Evolutionary conservation across 129 eudicot species (phyloP).

Genomic region (Calendula officinalis): DNA sequence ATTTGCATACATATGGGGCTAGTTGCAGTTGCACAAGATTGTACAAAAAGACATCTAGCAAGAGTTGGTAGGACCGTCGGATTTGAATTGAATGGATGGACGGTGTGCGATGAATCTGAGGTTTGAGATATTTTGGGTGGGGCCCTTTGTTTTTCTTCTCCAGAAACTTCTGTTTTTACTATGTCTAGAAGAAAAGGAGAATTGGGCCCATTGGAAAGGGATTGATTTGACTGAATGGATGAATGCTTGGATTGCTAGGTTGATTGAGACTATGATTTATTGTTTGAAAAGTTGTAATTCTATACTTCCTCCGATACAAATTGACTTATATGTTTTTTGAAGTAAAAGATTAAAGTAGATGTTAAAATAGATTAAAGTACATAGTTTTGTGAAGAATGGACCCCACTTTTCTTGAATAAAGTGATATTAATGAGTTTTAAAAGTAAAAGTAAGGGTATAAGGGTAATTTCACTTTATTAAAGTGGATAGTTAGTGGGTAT

Average conservation of each 20-base stretch:
- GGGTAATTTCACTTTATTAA: no score
- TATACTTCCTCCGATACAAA: no score
- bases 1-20: no score
- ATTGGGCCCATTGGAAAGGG: conserved; percentile 7
- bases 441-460: no score
- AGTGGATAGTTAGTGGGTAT: no score
- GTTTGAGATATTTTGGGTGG: conserved; percentile 22
- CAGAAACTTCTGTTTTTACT: conserved; percentile 26
- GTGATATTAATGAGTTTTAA: no score
- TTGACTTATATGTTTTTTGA: no score
- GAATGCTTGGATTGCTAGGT: conserved; percentile 16
- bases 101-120: conserved; percentile 3
- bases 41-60: conserved; percentile 7
- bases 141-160: neutral
- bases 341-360: no score
- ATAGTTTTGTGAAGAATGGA: no score
- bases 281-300: no score
- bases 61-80: neutral
- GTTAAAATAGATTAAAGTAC: no score
- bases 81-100: conserved; percentile 6
- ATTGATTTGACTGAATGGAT: conserved; percentile 6
- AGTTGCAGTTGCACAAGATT: conserved; percentile 4
- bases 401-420: no score
- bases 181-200: neutral
- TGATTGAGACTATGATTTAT: neutral